Percentiles rank a stretch among this genome's conserved stretches.
Evolutionary conservation across 192 early-diverging fungal species (phyloP).

Genomic region (Geranomyces michiganensis): DNA sequence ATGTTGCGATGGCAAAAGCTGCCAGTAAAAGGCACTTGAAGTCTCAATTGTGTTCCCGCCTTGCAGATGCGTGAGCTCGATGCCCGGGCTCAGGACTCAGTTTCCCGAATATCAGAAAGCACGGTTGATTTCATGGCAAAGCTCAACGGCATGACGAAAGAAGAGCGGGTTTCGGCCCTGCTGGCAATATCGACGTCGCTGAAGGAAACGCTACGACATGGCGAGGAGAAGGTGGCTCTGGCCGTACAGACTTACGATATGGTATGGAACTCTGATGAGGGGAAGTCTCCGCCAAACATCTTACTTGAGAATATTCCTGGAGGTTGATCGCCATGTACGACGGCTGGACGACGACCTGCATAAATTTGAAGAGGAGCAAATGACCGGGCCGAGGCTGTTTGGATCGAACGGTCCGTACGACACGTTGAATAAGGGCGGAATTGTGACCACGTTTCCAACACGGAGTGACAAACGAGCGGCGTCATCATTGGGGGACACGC

Average conservation of each 20-base stretch:
- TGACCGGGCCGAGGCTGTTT: constrained; percentile 56
- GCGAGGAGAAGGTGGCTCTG: constrained; percentile 91
- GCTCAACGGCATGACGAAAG: constrained; percentile 47
- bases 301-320: background rate
- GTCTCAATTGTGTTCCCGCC: background rate
- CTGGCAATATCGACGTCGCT: constrained; percentile 59
- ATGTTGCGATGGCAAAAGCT: constrained; percentile 4
- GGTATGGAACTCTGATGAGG: constrained; percentile 55
- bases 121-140: constrained; percentile 75
- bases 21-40: background rate
- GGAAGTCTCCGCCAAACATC: background rate
- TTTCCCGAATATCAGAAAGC: constrained; percentile 66
- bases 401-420: background rate
- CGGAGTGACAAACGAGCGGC: background rate
- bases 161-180: constrained; percentile 58
- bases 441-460: background rate
- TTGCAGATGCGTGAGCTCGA: constrained; percentile 88
- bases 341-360: constrained; percentile 88
- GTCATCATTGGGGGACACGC: background rate
- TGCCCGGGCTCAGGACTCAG: constrained; percentile 74
- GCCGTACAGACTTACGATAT: constrained; percentile 93
- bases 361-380: constrained; percentile 90
- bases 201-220: constrained; percentile 78
- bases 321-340: constrained; percentile 87
- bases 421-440: background rate